Evolutionary conservation across 2,329 filamentous ascomycete genomes (phyloP).

Genomic region (Microascus cirrosus): DNA sequence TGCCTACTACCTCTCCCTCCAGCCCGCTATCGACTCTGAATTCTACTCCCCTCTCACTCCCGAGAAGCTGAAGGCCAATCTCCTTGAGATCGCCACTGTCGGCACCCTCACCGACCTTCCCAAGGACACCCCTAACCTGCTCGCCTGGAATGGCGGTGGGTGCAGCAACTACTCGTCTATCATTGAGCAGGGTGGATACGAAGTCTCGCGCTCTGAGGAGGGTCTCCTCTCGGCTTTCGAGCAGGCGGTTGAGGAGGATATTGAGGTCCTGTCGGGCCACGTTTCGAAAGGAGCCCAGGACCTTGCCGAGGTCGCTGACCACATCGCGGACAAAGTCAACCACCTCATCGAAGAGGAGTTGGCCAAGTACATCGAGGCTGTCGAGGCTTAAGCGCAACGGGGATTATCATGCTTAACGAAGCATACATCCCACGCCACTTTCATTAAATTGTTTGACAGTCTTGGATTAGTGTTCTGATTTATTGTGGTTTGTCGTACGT

Average conservation of each 20-base stretch:
- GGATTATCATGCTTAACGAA: background rate
- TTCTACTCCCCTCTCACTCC: slow-evolving; percentile 86
- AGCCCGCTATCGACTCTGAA: slow-evolving; percentile 80
- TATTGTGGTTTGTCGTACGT: slow-evolving; percentile 2
- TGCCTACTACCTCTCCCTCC: slow-evolving; percentile 95
- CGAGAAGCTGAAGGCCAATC: slow-evolving; percentile 81
- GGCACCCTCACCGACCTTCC: slow-evolving; percentile 74
- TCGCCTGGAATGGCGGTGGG: slow-evolving; percentile 98
- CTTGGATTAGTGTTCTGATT: slow-evolving; percentile 14
- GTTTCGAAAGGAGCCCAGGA: slow-evolving; percentile 41
- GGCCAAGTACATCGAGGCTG: slow-evolving; percentile 33
- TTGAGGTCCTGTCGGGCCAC: slow-evolving; percentile 49
- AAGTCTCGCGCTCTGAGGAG: slow-evolving; percentile 36
- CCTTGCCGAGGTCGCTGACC: slow-evolving; percentile 44
- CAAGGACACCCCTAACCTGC: slow-evolving; percentile 78
- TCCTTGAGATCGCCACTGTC: slow-evolving; percentile 74
- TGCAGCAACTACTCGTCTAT: slow-evolving; percentile 84
- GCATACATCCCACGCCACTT: background rate
- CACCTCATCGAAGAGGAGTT: slow-evolving; percentile 49
- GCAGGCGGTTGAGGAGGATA: slow-evolving; percentile 49
- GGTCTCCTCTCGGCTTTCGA: slow-evolving; percentile 31
- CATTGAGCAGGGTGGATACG: slow-evolving; percentile 62
- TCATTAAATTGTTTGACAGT: slow-evolving; percentile 18
- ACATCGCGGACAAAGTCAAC: slow-evolving; percentile 53
- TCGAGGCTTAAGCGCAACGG: background rate